These are phyloP conservation scores for Halenospora varia DNA, from an alignment of 495 filamentous ascomycete species.

Conservation along the genomic window DNA sequence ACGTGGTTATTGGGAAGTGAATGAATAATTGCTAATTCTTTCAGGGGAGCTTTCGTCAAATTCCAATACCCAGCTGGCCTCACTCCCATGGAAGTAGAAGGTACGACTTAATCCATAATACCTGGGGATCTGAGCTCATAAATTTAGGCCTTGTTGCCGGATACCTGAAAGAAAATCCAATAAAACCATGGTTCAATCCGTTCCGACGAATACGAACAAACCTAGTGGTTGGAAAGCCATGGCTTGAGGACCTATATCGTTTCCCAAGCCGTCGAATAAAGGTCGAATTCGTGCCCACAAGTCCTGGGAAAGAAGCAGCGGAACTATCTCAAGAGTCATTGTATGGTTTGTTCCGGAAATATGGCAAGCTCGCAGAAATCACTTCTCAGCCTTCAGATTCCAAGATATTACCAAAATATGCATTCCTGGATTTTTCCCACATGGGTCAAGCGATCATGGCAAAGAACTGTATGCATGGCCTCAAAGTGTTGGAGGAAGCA, in stretches of 20 bases:
- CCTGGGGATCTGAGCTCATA: background rate
- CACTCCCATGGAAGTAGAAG: slow-evolving; percentile 56
- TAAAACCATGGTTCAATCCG: slow-evolving; percentile 87
- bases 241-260: slow-evolving; percentile 89
- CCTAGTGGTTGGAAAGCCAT: slow-evolving; percentile 78
- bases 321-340: slow-evolving; percentile 85
- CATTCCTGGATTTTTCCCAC: slow-evolving; percentile 68
- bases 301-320: slow-evolving; percentile 56
- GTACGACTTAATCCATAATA: slow-evolving; percentile 6
- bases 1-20: background rate
- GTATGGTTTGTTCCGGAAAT: slow-evolving; percentile 83
- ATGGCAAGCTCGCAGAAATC: slow-evolving; percentile 85
- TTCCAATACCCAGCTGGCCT: slow-evolving; percentile 57
- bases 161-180: slow-evolving; percentile 61
- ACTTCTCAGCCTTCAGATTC: slow-evolving; percentile 73
- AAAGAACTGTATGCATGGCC: slow-evolving; percentile 90
- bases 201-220: slow-evolving; percentile 64
- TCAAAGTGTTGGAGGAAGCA: slow-evolving; percentile 54
- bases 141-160: slow-evolving; percentile 23
- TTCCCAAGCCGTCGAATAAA: slow-evolving; percentile 70
- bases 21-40: slow-evolving; percentile 1
- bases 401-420: slow-evolving; percentile 75
- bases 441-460: slow-evolving; percentile 76
- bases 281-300: slow-evolving; percentile 78
- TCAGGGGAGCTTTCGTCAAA: slow-evolving; percentile 79